Percentiles rank a stretch among this genome's conserved stretches.
Evolutionary conservation across 2,329 filamentous ascomycete genomes (phyloP).

Genomic region (Hymenotorrendiella dingleyae): DNA sequence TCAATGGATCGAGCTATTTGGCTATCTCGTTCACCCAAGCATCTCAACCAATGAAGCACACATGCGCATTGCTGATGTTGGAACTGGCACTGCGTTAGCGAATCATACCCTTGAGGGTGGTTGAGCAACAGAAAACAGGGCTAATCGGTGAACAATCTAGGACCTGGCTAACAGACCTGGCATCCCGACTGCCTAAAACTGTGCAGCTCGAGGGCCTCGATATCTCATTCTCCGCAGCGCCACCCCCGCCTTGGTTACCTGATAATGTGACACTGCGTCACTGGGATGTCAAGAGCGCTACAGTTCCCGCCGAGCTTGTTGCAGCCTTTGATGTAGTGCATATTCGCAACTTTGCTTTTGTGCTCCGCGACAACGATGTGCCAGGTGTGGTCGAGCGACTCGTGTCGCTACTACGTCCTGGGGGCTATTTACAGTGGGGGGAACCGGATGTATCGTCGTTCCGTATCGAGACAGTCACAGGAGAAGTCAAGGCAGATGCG

Average conservation of each 20-base stretch:
- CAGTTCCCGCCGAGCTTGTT: not conserved
- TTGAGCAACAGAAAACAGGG: no score
- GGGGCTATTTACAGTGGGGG: not conserved
- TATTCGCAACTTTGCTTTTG: constrained; percentile 1
- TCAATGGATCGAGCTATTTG: not conserved
- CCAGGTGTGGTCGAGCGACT: not conserved
- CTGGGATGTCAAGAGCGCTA: not conserved
- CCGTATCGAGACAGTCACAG: not conserved
- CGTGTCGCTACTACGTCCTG: not conserved
- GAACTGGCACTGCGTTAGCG: not conserved
- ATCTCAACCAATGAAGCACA: not conserved
- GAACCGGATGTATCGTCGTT: not conserved
- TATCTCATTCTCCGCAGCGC: not conserved
- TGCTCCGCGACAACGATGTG: not conserved
- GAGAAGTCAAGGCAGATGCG: not conserved
- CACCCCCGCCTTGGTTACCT: not conserved
- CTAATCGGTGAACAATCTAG: no score
- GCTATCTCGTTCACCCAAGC: not conserved
- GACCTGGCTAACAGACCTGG: not conserved
- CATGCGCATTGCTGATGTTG: not conserved
- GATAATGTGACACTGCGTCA: not conserved
- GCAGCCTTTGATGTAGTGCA: not conserved
- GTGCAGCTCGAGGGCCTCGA: not conserved
- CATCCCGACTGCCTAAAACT: not conserved
- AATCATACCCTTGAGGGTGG: not conserved